These are phyloP conservation scores for Tubosaeta brunneosetosa DNA, from an alignment of 768 basidiomycete species.

Conservation along the genomic window DNA sequence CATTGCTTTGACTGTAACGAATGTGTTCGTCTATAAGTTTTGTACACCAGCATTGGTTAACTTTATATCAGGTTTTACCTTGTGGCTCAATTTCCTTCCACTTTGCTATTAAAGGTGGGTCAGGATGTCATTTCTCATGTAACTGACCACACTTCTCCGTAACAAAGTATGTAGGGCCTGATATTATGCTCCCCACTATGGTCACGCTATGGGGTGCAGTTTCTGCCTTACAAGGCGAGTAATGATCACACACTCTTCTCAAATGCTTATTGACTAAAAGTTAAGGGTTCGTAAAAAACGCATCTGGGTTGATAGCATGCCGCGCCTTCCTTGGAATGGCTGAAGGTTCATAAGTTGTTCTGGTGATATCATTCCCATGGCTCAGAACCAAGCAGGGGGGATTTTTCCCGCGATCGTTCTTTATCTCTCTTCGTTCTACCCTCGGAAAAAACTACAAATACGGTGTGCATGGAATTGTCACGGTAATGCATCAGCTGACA, in stretches of 20 bases:
- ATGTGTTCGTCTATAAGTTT: constrained; percentile 13
- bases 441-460: constrained; percentile 26
- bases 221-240: constrained; percentile 52
- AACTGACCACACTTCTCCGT: background rate
- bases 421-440: constrained; percentile 49
- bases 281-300: constrained; percentile 43
- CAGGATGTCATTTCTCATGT: background rate
- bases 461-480: constrained; percentile 2
- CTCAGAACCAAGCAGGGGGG: constrained; percentile 36
- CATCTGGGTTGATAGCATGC: constrained; percentile 48
- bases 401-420: constrained; percentile 56
- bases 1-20: constrained; percentile 28
- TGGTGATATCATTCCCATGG: background rate
- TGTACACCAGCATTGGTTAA: background rate
- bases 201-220: constrained; percentile 60
- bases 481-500: background rate
- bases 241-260: background rate
- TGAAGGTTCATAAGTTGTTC: constrained; percentile 43
- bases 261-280: background rate
- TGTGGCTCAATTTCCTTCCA: constrained; percentile 53
- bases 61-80: constrained; percentile 39
- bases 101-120: constrained; percentile 47
- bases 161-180: constrained; percentile 41
- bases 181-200: constrained; percentile 57
- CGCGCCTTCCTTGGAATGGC: constrained; percentile 48